Conservation (phyloP, 106 monocot genomes). For the Dioscorea dumetorum region DNA sequence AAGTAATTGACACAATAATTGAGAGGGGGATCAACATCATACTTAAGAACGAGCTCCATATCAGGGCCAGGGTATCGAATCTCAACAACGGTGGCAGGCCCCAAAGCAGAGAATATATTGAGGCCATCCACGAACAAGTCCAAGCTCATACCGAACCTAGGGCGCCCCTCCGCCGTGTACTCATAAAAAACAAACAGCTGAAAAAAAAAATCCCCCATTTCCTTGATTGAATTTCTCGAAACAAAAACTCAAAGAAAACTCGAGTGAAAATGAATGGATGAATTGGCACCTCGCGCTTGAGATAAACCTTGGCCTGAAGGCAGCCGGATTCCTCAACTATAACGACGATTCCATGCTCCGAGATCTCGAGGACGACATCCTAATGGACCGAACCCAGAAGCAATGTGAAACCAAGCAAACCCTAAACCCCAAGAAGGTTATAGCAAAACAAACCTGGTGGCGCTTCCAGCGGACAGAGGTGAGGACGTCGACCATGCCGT, state of each 20-base stretch:
- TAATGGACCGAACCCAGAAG: conserved; percentile 2
- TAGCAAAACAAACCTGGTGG: conserved; percentile 49
- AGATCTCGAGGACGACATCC: conserved; percentile 88
- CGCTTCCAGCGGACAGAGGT: conserved; percentile 93
- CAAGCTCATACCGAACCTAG: conserved; percentile 86
- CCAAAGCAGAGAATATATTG: conserved; percentile 69
- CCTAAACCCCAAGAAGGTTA: background rate
- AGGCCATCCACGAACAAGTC: conserved; percentile 86
- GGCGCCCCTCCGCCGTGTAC: conserved; percentile 75
- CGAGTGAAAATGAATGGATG: too few relatives aligned
- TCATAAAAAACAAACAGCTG: conserved; percentile 85
- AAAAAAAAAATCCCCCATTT: conserved; percentile 2
- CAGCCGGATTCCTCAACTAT: conserved; percentile 91
- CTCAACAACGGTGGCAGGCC: conserved; percentile 60
- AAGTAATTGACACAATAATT: background rate
- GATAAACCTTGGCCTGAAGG: conserved; percentile 98
- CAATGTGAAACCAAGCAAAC: background rate
- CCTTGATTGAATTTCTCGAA: background rate
- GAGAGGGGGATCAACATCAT: background rate
- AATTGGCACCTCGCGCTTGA: conserved; percentile 75
- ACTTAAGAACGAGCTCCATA: conserved; percentile 96
- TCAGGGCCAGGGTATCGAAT: conserved; percentile 94
- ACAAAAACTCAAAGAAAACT: too few relatives aligned
- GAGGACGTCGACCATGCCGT: conserved; percentile 98
- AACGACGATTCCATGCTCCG: conserved; percentile 91